These are phyloP conservation scores for Didymella segeticola DNA, from an alignment of 2,329 filamentous ascomycete genomes.

Conservation along the genomic window DNA sequence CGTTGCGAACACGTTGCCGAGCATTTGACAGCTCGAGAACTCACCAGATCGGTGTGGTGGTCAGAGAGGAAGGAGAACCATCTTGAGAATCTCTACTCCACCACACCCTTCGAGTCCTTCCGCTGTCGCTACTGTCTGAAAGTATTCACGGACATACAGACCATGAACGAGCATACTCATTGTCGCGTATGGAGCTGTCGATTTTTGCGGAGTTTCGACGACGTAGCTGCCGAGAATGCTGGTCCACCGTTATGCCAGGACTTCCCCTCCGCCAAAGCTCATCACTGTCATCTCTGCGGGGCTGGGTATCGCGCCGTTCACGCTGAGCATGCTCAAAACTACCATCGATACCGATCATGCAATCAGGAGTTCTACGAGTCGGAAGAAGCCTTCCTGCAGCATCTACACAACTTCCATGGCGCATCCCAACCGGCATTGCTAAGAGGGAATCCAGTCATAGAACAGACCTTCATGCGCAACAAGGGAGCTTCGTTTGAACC, in stretches of 20 bases:
- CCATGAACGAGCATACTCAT: conserved; percentile 43
- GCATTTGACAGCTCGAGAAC: conserved; percentile 39
- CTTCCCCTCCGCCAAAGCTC: conserved; percentile 44
- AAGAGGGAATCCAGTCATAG: conserved; percentile 36
- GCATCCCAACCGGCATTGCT: conserved; percentile 37
- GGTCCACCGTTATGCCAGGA: conserved; percentile 42
- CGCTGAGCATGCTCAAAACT: conserved; percentile 43
- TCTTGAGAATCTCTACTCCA: conserved; percentile 40
- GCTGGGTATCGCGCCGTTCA: conserved; percentile 42
- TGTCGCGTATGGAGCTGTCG: conserved; percentile 47
- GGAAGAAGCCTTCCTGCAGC: conserved; percentile 43
- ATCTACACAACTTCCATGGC: conserved; percentile 43
- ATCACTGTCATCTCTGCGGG: conserved; percentile 46
- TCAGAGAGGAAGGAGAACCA: conserved; percentile 41
- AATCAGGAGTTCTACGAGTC: conserved; percentile 45
- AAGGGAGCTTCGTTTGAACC: conserved; percentile 46
- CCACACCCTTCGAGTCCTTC: conserved; percentile 39
- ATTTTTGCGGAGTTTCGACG: conserved; percentile 43
- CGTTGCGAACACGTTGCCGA: conserved; percentile 44
- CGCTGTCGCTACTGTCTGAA: conserved; percentile 45
- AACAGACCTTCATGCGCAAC: conserved; percentile 45
- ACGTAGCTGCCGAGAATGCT: conserved; percentile 42
- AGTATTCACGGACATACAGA: conserved; percentile 38
- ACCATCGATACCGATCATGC: conserved; percentile 43
- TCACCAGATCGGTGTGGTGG: conserved; percentile 44